Evolutionary conservation across 1,284 basidiomycete species (phyloP), one percentile per base, ranked within the genome.

Genomic region (Stygiomarasmius scandens): DNA sequence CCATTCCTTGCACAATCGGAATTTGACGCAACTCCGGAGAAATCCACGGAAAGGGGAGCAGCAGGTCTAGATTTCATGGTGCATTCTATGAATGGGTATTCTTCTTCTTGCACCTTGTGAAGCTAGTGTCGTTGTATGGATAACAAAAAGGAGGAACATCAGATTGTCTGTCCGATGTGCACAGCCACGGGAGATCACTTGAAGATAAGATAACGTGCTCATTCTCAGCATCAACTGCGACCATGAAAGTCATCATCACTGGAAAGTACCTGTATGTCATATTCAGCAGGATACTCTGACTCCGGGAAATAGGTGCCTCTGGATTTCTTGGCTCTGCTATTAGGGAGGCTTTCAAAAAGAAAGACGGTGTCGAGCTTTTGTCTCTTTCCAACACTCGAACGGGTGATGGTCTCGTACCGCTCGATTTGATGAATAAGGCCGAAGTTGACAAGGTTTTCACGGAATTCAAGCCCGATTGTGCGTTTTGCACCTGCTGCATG

Each of bases 251-350:
- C 41, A 69, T 86, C 32, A 70, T 86, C 45, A 86, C 85, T 71
- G 84, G 84, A 74, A 67, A 61, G 67, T 54, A 23, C 54, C 41
- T 55, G 12, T 12, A 12, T 41, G 22, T 38, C 11, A 36, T 8
- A 12, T 24, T 25, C 25, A 16, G 27, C 38, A 23, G 52, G 36
- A 57, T 5, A 32, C 29, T 12, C 54, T 48, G 16, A 58, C 55
- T 22, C 14, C 55, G 22, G n/a, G 19, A 23, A 12, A 27, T 67
- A 90, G 91, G 91, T 61, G 90, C 90, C 60, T 92, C 90, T 36
- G 90, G 90, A 32, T 80, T 93, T 14, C 79, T 93, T 10, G 90
- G 90, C 11, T 77, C 82, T 10, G 87, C 87, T 4, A 79, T 92
- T 5, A 82, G 82, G 66, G 68, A 74, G 36, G 85, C 87, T 4